Evolutionary conservation across 768 basidiomycete species (phyloP), one percentile per base, ranked within the genome.

Genomic region (Phylloporus arenicola): DNA sequence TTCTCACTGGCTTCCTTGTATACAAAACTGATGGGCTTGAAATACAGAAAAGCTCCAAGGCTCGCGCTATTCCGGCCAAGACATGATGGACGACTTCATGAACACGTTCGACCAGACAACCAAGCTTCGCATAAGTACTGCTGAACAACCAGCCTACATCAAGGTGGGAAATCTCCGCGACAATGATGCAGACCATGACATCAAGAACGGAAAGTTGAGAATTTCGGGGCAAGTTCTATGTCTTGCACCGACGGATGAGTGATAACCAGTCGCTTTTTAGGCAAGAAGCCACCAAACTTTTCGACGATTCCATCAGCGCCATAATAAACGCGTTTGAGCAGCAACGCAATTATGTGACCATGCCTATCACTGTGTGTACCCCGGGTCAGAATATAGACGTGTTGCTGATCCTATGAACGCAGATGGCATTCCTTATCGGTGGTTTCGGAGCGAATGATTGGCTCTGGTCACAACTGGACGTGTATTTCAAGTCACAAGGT

Each of bases 381-480:
- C 37, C 4, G 3, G 1, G 14, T 34, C 24, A 19, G 20, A n/a
- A 27, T 31, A 8, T 11, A 11, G 17, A n/a, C 4, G 6, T 20
- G 13, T 11, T 10, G 2, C 35, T 43, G 3, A 47, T 22, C 12
- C n/a, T 13, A 4, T 30, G 6, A 38, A 8, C 24, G 4, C 41
- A 58, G 55, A 57, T 50, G 50, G 39, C 72, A 8, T 72, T 78
- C 43, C 71, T 83, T 6, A 72, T 79, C 2, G 78, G 79, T 17
- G 78, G 75, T 0, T 79, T 78, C 50, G 71, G 72, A n/a, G 72
- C 75, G 4, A 79, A 65, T 43, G 71, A 74, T 44, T 78, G 55
- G 59, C 65, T 68, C 55, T 80, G 22, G 76, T 72, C 53, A 45
- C 61, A 24, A 57, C 70, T 82, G 1, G 67, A 70, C 29, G 51